Conservation (phyloP, 148 eudicot genomes). For the Oxyria digyna region DNA sequence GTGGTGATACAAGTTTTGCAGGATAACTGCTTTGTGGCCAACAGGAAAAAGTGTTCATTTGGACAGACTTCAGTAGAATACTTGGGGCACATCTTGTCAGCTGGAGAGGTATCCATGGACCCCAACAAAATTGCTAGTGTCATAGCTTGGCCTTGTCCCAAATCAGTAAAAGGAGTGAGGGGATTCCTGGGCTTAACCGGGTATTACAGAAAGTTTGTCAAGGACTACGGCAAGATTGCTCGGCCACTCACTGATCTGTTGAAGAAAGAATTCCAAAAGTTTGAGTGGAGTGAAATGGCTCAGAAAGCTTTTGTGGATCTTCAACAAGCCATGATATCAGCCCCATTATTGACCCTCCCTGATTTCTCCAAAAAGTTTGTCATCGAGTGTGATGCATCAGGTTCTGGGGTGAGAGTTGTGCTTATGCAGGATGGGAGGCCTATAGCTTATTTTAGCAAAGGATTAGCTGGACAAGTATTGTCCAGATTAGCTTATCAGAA, state of each 20-base stretch:
- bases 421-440: background rate
- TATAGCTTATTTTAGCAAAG: background rate
- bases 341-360: background rate
- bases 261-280: background rate
- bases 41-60: background rate
- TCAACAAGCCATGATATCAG: background rate
- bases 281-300: background rate
- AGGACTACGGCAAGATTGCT: background rate
- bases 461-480: no score
- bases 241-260: background rate
- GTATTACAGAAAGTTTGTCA: background rate
- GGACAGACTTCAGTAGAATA: background rate
- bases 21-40: background rate
- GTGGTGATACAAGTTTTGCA: background rate
- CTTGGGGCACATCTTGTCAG: background rate
- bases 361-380: background rate
- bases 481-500: no score
- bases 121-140: background rate
- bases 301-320: background rate
- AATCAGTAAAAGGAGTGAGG: background rate
- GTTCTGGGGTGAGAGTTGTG: background rate
- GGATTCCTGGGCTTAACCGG: background rate
- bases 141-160: background rate
- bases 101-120: background rate
- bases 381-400: background rate